Evolutionary conservation across 2,329 filamentous ascomycete genomes (phyloP).

Genomic region (Aureobasidium sp.): DNA sequence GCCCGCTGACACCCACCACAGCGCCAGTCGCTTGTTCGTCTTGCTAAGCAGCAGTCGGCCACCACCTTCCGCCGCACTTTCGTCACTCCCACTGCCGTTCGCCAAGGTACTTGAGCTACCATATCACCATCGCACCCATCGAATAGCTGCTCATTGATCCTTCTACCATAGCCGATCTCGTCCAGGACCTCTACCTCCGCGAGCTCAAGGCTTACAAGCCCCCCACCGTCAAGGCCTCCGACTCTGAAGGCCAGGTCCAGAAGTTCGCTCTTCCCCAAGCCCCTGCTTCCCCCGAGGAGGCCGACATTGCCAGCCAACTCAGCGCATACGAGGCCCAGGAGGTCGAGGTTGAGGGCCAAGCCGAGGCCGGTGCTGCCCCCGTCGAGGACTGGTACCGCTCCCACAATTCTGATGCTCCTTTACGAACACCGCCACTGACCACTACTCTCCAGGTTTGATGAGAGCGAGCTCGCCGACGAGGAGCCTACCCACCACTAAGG

Average conservation of each 20-base stretch:
- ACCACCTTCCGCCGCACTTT: conserved; percentile 52
- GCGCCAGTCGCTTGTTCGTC: conserved; percentile 54
- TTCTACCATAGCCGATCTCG: conserved; percentile 66
- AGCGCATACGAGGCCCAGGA: conserved; percentile 90
- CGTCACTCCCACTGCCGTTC: conserved; percentile 51
- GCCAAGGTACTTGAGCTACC: conserved; percentile 45
- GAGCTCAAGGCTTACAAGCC: conserved; percentile 96
- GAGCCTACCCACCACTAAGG: conserved; percentile 13
- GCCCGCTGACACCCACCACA: conserved; percentile 28
- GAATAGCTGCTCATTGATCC: conserved; percentile 7
- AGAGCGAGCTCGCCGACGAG: conserved; percentile 13
- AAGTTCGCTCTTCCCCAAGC: conserved; percentile 73
- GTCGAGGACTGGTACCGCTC: conserved; percentile 42
- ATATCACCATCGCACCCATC: neutral
- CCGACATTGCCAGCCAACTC: conserved; percentile 82
- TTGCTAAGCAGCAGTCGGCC: conserved; percentile 47
- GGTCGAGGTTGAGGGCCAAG: conserved; percentile 88
- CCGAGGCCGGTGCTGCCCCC: conserved; percentile 52
- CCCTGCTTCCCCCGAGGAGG: conserved; percentile 84
- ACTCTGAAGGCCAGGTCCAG: conserved; percentile 84
- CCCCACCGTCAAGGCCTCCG: conserved; percentile 70
- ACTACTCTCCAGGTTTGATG: conserved; percentile 11
- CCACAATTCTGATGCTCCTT: conserved; percentile 29
- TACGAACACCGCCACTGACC: neutral
- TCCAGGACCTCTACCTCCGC: conserved; percentile 95